Evolutionary conservation across 2,329 filamentous ascomycete genomes (phyloP), one percentile per base, ranked within the genome.

Genomic region (Monilinia fructicola): DNA sequence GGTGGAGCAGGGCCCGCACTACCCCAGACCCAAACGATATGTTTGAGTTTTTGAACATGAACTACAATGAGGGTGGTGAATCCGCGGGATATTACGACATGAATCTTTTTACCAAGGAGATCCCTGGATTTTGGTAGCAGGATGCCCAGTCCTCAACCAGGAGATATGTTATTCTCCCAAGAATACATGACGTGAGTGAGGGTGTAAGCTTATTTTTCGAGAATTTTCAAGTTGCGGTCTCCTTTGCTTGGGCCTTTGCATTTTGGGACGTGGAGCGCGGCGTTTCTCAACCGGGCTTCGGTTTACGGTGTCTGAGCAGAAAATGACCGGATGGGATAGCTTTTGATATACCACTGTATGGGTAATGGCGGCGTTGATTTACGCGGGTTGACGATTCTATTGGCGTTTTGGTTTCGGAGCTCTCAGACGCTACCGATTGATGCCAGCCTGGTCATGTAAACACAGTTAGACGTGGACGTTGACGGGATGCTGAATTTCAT

Each of bases 101-200:
- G 58, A 44, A 61, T 50, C 44, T 61, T 21, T 61, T 61, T n/a
- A 50, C 21, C 2, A 35, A 31, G 38, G 58, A 61, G 16, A 23
- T 61, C n/a, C 58, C 58, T 35, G 58, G 44, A 61, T 61, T 61
- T 61, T 16, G 58, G 58, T 38, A 52, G 58, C 44, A 50, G 44
- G 14, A 61, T 61, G 31, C 44, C 58, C 38, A 61, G 46, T 26
- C 58, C 58, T 50, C 58, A 58, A 52, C 31, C 44, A 26, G 58
- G 21, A 55, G 21, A n/a, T 12, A 18, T 44, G 6, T 28, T 61
- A 31, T 61, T 50, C 4, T n/a, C 50, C 9, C 58, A 61, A 12
- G 21, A 28, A 48, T 60, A 60, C 4, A 61, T 38, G 44, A 35
- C 16, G 23, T 61, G 46, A 46, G 23, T 61, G 46, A 46, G 58